phyloP scores from a whole-genome alignment of 225 moss, liverwort and hornwort genomes.

The Bryoerythrophyllum caledonicum region DNA sequence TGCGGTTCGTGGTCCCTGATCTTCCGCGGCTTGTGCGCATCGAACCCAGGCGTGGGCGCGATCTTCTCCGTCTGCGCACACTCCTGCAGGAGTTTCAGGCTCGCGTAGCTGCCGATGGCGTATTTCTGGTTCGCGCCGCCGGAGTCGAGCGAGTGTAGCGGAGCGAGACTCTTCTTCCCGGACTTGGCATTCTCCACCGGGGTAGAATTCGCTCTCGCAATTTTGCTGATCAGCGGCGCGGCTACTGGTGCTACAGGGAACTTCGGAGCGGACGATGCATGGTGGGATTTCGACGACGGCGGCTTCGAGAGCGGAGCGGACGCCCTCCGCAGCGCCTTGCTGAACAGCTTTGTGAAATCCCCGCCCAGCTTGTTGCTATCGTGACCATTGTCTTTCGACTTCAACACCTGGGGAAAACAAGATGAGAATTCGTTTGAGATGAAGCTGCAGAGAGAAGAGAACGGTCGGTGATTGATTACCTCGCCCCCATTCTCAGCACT shows the following conservation, averaged over 20 bases:
- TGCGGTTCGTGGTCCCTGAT: constrained; percentile 62
- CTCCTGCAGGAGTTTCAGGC: constrained; percentile 58
- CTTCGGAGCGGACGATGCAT: constrained; percentile 12
- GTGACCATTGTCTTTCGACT: constrained; percentile 21
- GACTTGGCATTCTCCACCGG: constrained; percentile 32
- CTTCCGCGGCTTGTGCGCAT: constrained; percentile 48
- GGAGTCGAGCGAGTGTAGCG: constrained; percentile 41
- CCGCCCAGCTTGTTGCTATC: constrained; percentile 50
- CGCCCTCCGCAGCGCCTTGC: constrained; percentile 51
- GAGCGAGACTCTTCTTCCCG: constrained; percentile 40
- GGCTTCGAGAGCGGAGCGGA: constrained; percentile 46
- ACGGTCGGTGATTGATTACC: constrained; percentile 19
- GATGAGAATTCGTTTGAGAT: neutral
- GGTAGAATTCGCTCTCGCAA: constrained; percentile 39
- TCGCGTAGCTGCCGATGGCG: constrained; percentile 54
- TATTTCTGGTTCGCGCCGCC: constrained; percentile 43
- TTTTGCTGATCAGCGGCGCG: constrained; percentile 31
- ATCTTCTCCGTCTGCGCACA: constrained; percentile 57
- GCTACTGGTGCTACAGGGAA: neutral
- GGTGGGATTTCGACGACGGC: constrained; percentile 35
- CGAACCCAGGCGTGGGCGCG: constrained; percentile 21
- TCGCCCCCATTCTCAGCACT: constrained; percentile 22
- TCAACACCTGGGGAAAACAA: constrained; percentile 26
- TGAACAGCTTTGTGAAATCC: constrained; percentile 49
- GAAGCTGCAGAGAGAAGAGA: neutral